phyloP scores from a whole-genome alignment of 345 rosid species.

The Bruguiera parviflora region DNA sequence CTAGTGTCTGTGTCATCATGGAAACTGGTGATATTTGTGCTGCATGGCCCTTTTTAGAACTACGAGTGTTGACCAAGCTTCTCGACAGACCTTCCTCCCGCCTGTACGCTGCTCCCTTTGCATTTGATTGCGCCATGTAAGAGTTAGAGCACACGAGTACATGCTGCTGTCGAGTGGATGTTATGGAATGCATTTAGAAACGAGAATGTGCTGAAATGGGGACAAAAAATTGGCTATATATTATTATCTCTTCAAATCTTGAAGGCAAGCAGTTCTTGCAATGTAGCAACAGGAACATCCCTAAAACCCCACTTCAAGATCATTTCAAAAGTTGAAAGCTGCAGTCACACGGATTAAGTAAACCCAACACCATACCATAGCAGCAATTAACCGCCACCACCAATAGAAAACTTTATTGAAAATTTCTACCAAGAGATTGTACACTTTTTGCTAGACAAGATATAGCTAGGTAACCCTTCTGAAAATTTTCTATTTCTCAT shows the following conservation, averaged over 20 bases:
- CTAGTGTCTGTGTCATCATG: too few relatives aligned
- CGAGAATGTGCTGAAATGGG: background rate
- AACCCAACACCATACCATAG: slow-evolving; percentile 34
- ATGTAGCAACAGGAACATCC: slow-evolving; percentile 24
- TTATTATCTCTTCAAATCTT: background rate
- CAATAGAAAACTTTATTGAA: slow-evolving; percentile 26
- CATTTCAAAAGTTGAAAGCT: slow-evolving; percentile 27
- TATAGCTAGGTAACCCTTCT: background rate
- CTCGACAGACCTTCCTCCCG: background rate
- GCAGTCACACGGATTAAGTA: slow-evolving; percentile 1
- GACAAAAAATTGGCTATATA: background rate
- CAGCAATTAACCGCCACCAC: slow-evolving; percentile 41
- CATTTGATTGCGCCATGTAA: slow-evolving; percentile 12
- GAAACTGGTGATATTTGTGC: background rate
- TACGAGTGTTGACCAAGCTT: background rate
- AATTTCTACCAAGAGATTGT: slow-evolving; percentile 29
- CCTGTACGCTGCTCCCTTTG: slow-evolving; percentile 5
- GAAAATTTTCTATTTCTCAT: too few relatives aligned
- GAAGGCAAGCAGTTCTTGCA: background rate
- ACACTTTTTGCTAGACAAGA: slow-evolving; percentile 12
- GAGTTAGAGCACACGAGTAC: background rate
- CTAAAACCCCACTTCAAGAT: slow-evolving; percentile 19
- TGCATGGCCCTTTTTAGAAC: background rate
- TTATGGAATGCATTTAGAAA: background rate
- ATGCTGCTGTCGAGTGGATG: background rate